Conservation (phyloP, 208 protist genomes). For the Trypanosoma conorhini region DNA sequence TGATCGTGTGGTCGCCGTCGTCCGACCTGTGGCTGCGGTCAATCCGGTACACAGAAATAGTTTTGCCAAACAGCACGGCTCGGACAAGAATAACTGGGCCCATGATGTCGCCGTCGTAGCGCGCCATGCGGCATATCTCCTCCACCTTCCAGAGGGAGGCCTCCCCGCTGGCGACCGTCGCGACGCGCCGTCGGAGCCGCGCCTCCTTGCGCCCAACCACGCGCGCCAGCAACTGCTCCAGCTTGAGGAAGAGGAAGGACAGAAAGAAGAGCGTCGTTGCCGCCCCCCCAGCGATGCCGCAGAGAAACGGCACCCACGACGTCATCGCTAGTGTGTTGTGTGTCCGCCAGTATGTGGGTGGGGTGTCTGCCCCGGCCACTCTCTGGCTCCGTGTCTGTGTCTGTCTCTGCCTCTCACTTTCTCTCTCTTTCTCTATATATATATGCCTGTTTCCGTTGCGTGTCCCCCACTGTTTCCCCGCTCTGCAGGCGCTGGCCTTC, state of each 20-base stretch:
- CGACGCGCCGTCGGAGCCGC: conserved; percentile 42
- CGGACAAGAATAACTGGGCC: conserved; percentile 57
- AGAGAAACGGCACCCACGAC: conserved; percentile 40
- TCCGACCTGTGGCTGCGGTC: conserved; percentile 33
- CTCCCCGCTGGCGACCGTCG: conserved; percentile 38
- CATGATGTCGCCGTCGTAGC: conserved; percentile 74
- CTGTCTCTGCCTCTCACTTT: not conserved
- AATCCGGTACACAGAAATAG: conserved; percentile 67
- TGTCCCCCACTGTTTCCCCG: conserved; percentile 3
- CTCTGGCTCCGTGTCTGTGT: no score
- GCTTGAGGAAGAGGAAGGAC: conserved; percentile 47
- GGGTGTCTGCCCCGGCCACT: no score
- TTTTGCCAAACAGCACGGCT: conserved; percentile 62
- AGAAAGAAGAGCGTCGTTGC: conserved; percentile 47
- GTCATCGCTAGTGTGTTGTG: not conserved
- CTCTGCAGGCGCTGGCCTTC: not conserved
- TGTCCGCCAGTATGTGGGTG: no score
- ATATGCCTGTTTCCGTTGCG: conserved; percentile 8
- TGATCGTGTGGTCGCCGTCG: conserved; percentile 14
- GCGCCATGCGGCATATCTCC: conserved; percentile 60
- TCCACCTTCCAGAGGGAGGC: conserved; percentile 58
- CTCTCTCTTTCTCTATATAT: conserved; percentile 4
- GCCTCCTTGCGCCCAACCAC: conserved; percentile 47
- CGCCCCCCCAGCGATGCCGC: conserved; percentile 47
- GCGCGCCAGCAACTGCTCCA: conserved; percentile 28